Evolutionary conservation across 75 land plant genomes (phyloP), one percentile per base, ranked within the genome.

Genomic region (Picea sitchensis): DNA sequence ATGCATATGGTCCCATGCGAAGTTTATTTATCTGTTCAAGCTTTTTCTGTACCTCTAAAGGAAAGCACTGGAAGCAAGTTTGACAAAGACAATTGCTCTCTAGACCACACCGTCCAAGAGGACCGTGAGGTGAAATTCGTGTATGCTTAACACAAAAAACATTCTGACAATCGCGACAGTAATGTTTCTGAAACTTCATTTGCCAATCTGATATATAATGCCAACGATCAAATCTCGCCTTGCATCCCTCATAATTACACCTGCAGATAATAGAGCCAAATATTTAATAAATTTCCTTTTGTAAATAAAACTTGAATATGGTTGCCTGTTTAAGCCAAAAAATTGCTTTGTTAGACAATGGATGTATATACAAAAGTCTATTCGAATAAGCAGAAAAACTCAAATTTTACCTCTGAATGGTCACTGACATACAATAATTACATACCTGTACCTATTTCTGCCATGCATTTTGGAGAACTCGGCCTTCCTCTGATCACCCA

Each of bases 71-170:
- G 62, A 82, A 84, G 76, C 84, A 84, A 44, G 61, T n/a, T 44
- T 60, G 61, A 65, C 86, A 84, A 17, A 76, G 58, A 76, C 86
- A 84, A 32, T 58, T 81, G 36, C 83, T 84, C 38, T 84, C 86
- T 7, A 84, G 69, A 31, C 84, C 86, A 81, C 86, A 84, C 34
- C 76, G 77, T 44, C 86, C 86, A 77, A 67, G 67, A 21, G 86
- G 79, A 57, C 86, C 86, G 71, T 84, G 86, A 58, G 84, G 80
- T 23, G 86, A 84, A 36, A 84, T 84, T 14, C 80, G 76, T 21
- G 86, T 84, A 76, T 84, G 86, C 61, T 84, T 82, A 60, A 81
- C 84, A 81, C 86, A 84, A 77, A 81, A 84, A 3, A 84, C 84
- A 65, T 81, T 47, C 80, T 84, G 86, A 59, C 86, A 84, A 38